Evolutionary conservation across 805 yeast genomes (phyloP).

Genomic region (Candida rishiriensis): DNA sequence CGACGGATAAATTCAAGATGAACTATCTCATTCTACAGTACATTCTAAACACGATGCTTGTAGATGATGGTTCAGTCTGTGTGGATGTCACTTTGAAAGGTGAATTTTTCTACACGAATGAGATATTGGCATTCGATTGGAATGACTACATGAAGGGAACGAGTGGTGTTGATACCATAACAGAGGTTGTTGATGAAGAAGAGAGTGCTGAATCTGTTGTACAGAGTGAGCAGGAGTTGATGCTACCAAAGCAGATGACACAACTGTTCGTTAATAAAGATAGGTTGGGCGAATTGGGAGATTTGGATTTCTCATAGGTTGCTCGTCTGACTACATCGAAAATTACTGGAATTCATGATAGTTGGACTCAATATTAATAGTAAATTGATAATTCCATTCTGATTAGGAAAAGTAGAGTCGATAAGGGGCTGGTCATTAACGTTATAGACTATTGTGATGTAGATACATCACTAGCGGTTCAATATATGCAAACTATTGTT

Average conservation of each 20-base stretch:
- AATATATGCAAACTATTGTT: no score
- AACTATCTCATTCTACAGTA: conserved; percentile 28
- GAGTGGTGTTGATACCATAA: neutral
- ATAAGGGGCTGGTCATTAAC: no score
- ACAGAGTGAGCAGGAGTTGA: neutral
- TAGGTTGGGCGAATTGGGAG: conserved; percentile 9
- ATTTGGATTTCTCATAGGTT: conserved; percentile 5
- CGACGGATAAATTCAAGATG: conserved; percentile 19
- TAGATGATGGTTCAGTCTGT: conserved; percentile 22
- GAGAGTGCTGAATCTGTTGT: neutral
- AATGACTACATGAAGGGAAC: conserved; percentile 6
- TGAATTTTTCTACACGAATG: conserved; percentile 26
- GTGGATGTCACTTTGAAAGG: conserved; percentile 29
- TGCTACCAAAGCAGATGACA: neutral
- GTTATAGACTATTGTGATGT: no score
- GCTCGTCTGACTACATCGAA: neutral
- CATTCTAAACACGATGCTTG: conserved; percentile 19
- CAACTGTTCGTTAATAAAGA: conserved; percentile 1
- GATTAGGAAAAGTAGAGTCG: no score
- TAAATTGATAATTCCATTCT: neutral
- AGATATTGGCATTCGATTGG: conserved; percentile 21
- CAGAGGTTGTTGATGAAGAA: neutral
- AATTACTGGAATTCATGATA: no score
- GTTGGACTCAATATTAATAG: neutral
- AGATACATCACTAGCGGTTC: no score